Conservation (phyloP, 768 basidiomycete species). For the Amylocystis lapponica region DNA sequence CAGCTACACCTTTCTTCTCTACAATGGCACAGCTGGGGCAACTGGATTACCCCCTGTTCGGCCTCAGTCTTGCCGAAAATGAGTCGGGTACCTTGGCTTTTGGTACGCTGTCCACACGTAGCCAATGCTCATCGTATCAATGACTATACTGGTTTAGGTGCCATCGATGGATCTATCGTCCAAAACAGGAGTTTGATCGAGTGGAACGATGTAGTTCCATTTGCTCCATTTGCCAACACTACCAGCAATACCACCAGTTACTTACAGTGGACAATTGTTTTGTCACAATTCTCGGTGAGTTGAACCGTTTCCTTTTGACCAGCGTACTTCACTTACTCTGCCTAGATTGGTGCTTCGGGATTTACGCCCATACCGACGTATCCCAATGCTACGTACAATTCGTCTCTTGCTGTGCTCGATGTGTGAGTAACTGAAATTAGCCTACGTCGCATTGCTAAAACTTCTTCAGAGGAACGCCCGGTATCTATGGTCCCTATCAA, state of each 20-base stretch:
- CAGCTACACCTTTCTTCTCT: conserved; percentile 67
- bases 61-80: conserved; percentile 58
- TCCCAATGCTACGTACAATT: conserved; percentile 44
- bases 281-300: conserved; percentile 50
- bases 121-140: background rate
- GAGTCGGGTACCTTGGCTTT: conserved; percentile 57
- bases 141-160: conserved; percentile 45
- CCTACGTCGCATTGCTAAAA: background rate
- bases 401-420: conserved; percentile 66
- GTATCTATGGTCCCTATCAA: conserved; percentile 72
- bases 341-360: conserved; percentile 50
- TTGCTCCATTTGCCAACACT: conserved; percentile 50
- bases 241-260: conserved; percentile 63
- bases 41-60: conserved; percentile 72
- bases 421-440: conserved; percentile 40
- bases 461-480: conserved; percentile 52
- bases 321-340: conserved; percentile 4
- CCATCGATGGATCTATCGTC: conserved; percentile 67
- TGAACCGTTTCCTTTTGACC: background rate
- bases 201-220: conserved; percentile 74
- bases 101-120: conserved; percentile 35
- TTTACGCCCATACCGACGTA: conserved; percentile 61
- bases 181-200: conserved; percentile 50
- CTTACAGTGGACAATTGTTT: conserved; percentile 67
- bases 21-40: conserved; percentile 56